phyloP scores from a whole-genome alignment of 441 rosid species.

The Syzygium syzygioides region DNA sequence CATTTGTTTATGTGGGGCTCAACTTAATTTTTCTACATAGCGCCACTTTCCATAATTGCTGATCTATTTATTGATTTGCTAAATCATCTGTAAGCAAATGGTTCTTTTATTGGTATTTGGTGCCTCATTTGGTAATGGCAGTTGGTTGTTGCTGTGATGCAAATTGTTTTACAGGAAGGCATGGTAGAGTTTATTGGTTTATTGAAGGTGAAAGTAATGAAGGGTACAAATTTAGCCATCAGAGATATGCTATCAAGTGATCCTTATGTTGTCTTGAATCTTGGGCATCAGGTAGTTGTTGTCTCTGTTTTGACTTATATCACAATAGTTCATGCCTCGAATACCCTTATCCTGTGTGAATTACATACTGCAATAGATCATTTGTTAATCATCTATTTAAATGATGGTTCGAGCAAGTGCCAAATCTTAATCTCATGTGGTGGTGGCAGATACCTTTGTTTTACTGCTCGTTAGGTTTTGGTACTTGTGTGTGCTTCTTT shows the following conservation, averaged over 20 bases:
- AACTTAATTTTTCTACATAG: not conserved
- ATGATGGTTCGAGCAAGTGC: not conserved
- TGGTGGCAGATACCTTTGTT: not conserved
- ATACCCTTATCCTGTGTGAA: not conserved
- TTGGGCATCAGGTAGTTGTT: conserved; percentile 78
- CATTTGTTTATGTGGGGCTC: not conserved
- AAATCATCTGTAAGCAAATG: not conserved
- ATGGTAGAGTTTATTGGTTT: conserved; percentile 86
- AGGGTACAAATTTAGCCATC: conserved; percentile 78
- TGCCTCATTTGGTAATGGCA: not conserved
- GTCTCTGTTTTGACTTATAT: not conserved
- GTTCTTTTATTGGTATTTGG: not conserved
- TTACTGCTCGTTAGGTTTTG: not conserved
- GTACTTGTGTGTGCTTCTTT: not conserved
- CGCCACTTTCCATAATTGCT: not conserved
- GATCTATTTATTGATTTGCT: not conserved
- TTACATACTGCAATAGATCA: not conserved
- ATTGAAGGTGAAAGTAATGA: conserved; percentile 63
- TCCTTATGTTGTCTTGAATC: conserved; percentile 78
- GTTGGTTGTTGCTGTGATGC: conserved; percentile 5
- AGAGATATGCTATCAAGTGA: conserved; percentile 98
- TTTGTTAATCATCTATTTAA: not conserved
- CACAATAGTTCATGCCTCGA: not conserved
- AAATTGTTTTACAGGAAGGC: conserved; percentile 50
- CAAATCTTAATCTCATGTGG: not conserved